Base-by-base conservation (phyloP, 192 early-diverging fungal species). In the Coemansia erecta region DNA sequence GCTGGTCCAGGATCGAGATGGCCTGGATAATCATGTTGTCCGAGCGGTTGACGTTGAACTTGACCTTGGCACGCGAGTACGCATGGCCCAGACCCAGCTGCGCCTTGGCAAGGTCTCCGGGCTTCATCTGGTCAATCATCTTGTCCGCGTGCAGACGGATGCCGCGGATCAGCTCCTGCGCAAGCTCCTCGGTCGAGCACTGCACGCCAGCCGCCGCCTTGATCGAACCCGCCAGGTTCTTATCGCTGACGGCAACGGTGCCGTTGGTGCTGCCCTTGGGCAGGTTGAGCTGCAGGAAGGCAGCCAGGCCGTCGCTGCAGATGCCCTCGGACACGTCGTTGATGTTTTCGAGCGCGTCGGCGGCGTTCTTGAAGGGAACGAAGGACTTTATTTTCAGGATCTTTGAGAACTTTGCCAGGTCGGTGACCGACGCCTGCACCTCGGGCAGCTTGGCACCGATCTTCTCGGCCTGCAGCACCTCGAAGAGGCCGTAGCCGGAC, bases 11-110 rank as follows among this genome's bases (percentile, higher is more conserved):
- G 11, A 98, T 85, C 41, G 90, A 87, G 63, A 98, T 96, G 21
- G 89, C 89, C 82, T 92, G 90, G 58, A 92, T 92, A 62, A 92
- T 92, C 90, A 93, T 93, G 85, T 98, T 99, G 81, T 99, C 97
- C 31, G 88, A 87, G 58, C 94, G 82, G 87, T 99, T 94, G 49
- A 98, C 94, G 83, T 98, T 97, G 85, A 99, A 99, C 92, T 99
- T 98, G 68, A 99, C 94, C 80, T 99, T 99, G 51, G 94, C 89
- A 39, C 97, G 88, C 59, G 97, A 99, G 83, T 97, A 98, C 13
- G 91, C 89, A 84, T 99, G 97, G 66, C 95, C 95, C 47, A 99
- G 84, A 81, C 97, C 97, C 18, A 99, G 88, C 82, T 97, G 94
- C 39, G 94, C 94, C 64, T 86, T 85, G 63, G 89, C 87, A 51